Evolutionary conservation across 2,329 filamentous ascomycete species (phyloP).

Genomic region (Hymenoscyphus salicellus): DNA sequence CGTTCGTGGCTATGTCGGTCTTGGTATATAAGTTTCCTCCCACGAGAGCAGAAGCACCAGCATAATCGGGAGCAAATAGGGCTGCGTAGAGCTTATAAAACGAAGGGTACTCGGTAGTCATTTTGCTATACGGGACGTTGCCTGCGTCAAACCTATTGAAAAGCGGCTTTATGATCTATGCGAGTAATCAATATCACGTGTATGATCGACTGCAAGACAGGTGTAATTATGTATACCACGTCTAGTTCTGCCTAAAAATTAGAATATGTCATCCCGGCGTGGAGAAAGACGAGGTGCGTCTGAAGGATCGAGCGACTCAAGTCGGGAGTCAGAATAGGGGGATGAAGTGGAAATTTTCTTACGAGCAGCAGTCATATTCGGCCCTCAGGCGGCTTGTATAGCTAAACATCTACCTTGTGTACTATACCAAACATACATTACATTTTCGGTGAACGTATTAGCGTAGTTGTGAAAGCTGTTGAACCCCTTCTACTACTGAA

Average conservation of each 20-base stretch:
- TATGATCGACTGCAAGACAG: neutral
- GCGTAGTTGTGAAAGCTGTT: neutral
- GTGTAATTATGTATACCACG: neutral
- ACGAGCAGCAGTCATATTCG: neutral
- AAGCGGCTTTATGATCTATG: conserved; percentile 8
- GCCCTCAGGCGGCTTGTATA: too few species aligned
- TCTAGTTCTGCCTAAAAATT: neutral
- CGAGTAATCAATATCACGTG: neutral
- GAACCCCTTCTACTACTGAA: neutral
- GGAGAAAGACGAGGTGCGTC: neutral
- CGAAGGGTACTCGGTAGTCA: conserved; percentile 5
- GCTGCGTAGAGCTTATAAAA: conserved; percentile 8
- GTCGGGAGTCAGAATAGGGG: neutral
- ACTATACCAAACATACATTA: neutral
- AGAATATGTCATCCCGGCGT: neutral
- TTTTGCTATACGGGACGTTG: conserved; percentile 7
- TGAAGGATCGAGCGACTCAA: neutral
- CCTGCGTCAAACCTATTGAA: conserved; percentile 8
- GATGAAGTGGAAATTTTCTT: conserved; percentile 7
- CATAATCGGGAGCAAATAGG: conserved; percentile 10
- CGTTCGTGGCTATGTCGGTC: conserved; percentile 9
- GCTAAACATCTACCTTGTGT: neutral
- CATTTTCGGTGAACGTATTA: neutral
- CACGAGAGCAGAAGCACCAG: conserved; percentile 10
- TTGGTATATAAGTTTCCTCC: conserved; percentile 12